Evolutionary conservation across 2,329 filamentous ascomycete species (phyloP), one percentile per base, ranked within the genome.

Genomic region (Hirsutella minnesotensis): DNA sequence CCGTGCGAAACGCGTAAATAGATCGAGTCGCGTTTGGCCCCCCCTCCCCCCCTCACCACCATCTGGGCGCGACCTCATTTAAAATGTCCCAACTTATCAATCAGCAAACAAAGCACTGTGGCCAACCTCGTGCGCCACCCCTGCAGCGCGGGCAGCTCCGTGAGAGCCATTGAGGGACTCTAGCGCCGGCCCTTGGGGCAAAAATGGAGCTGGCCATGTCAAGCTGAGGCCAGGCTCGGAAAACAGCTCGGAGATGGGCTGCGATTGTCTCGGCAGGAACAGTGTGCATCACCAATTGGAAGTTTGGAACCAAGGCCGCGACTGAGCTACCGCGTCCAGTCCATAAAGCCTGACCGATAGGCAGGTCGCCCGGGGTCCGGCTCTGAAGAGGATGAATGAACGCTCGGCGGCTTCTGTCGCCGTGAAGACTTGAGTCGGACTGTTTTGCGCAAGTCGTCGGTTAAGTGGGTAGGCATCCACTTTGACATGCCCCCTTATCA

Each of bases 61-160:
- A 27, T 12, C 12, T 27, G 7, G 24, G 24, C 24, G 24, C 24
- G 24, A 12, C 12, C 24, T 27, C 24, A 27, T 34, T 15, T 34
- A 34, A 34, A 34, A n/a, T 16, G 33, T 5, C 16, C 33, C 33
- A 16, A 34, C 19, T 38, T 55, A 56, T 60, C 56, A 58, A 59
- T 58, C 55, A 60, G 56, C 53, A 57, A 54, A 50, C 44, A 49
- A 48, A 46, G 41, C 40, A 40, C 40, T 41, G 46, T 44, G 24
- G 24, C 33, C 15, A 34, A 34, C 16, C 33, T 49, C 43, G 16
- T 12, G 47, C 48, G 46, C 39, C 47, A 51, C 45, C 46, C 49
- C 31, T 27, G 24, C 24, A 27, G 24, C 24, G 7, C 12, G 24
- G 53, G 44, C 51, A 29, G 47, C 41, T 48, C 44, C 49, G 40